Percentiles rank a stretch among this genome's conserved stretches.
These are phyloP conservation scores for Saccharum hybrid DNA, from an alignment of 202 grass and related monocot species.

Conservation along the genomic window DNA sequence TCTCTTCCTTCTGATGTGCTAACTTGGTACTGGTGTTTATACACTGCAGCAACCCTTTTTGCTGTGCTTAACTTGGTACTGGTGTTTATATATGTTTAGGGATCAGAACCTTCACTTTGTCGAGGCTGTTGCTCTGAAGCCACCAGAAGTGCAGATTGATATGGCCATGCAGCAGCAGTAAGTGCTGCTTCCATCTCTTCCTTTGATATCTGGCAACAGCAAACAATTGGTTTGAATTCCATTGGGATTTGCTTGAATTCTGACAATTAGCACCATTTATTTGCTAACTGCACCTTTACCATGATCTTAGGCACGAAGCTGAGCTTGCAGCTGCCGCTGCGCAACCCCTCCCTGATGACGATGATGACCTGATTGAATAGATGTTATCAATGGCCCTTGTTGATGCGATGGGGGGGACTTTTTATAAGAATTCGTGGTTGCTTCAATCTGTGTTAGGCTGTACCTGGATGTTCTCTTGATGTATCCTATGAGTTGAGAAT, in stretches of 20 bases:
- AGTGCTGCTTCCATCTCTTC: constrained; percentile 21
- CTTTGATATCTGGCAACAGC: neutral
- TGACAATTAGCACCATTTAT: neutral
- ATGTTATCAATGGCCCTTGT: neutral
- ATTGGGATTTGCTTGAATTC: neutral
- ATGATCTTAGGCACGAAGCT: constrained; percentile 54
- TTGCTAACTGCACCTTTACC: neutral
- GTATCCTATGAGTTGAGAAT: neutral
- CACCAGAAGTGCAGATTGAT: constrained; percentile 68
- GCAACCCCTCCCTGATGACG: constrained; percentile 70
- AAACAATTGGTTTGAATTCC: neutral
- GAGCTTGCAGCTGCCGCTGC: constrained; percentile 54
- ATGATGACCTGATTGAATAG: constrained; percentile 63
- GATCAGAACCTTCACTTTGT: constrained; percentile 69
- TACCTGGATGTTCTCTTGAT: constrained; percentile 10
- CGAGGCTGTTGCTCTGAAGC: constrained; percentile 67
- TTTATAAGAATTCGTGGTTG: neutral
- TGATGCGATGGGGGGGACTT: neutral
- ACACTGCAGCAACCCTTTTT: neutral
- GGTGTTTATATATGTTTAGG: constrained; percentile 19
- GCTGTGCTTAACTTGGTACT: neutral
- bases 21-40: neutral
- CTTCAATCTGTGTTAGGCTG: constrained; percentile 11
- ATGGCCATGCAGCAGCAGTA: constrained; percentile 72
- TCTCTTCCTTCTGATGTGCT: neutral